Conservation (phyloP, 192 early-diverging fungal genomes). For the Coemansia sp. region DNA sequence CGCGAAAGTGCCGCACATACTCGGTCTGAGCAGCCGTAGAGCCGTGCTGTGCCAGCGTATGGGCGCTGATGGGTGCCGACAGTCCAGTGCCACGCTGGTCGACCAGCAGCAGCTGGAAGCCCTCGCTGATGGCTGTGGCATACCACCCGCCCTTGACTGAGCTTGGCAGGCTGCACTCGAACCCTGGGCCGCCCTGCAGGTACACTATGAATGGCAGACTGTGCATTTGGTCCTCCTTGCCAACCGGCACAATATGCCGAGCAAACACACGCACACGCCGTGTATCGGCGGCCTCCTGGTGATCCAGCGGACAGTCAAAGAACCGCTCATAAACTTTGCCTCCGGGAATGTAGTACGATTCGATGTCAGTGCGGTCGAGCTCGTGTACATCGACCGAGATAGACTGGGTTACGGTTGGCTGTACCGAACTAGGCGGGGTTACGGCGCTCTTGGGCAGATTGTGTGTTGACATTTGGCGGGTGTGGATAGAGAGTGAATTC, state of each 20-base stretch:
- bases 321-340: constrained; percentile 61
- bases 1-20: constrained; percentile 65
- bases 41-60: constrained; percentile 47
- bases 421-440: background rate
- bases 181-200: constrained; percentile 65
- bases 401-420: background rate
- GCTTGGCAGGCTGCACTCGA: constrained; percentile 52
- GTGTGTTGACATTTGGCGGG: background rate
- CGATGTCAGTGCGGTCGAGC: constrained; percentile 54
- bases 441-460: background rate
- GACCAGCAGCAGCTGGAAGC: constrained; percentile 65
- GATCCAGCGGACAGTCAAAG: constrained; percentile 60
- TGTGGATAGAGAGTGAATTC: background rate
- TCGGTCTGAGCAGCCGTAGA: constrained; percentile 58
- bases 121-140: constrained; percentile 58
- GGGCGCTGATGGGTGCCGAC: constrained; percentile 60
- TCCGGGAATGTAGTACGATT: constrained; percentile 56
- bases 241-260: constrained; percentile 59
- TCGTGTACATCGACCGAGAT: constrained; percentile 26
- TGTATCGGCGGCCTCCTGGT: constrained; percentile 22
- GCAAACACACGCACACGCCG: constrained; percentile 54
- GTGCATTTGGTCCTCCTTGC: constrained; percentile 52
- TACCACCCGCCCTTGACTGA: constrained; percentile 57
- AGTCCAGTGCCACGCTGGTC: constrained; percentile 72
- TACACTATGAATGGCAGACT: constrained; percentile 60